These are phyloP conservation scores for Crithidia expoeki DNA, from an alignment of 208 protist species.

Conservation along the genomic window DNA sequence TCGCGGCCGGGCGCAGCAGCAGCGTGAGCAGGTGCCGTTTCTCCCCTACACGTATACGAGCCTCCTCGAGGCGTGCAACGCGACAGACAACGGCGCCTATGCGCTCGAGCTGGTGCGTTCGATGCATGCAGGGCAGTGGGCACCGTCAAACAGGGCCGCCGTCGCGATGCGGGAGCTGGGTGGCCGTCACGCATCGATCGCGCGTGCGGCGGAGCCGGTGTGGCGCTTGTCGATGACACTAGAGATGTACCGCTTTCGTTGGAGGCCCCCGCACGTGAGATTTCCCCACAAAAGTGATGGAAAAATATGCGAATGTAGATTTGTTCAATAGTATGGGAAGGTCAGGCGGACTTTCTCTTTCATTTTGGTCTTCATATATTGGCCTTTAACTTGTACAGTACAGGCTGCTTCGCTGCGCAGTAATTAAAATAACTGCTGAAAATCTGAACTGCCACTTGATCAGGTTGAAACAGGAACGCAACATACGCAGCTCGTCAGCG, in stretches of 20 bases:
- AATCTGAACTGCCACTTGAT: no score
- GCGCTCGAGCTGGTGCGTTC: slow-evolving; percentile 55
- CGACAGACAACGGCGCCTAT: slow-evolving; percentile 48
- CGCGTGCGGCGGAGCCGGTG: slow-evolving; percentile 10
- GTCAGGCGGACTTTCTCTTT: no score
- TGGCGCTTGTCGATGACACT: slow-evolving; percentile 6
- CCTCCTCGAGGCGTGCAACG: slow-evolving; percentile 62
- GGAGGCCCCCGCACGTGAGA: neutral
- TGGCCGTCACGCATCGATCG: slow-evolving; percentile 30
- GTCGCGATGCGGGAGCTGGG: slow-evolving; percentile 39
- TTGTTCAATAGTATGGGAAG: no score
- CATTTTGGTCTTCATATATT: no score
- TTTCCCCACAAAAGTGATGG: neutral
- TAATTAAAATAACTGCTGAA: no score
- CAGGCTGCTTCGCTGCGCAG: no score
- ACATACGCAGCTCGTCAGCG: no score
- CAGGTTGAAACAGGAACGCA: no score
- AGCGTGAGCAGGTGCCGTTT: slow-evolving; percentile 57
- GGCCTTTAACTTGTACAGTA: no score
- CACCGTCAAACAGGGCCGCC: slow-evolving; percentile 31
- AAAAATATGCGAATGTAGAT: neutral
- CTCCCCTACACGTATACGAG: slow-evolving; percentile 73
- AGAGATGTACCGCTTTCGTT: slow-evolving; percentile 2
- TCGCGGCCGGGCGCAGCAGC: slow-evolving; percentile 61
- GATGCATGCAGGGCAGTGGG: slow-evolving; percentile 72